Evolutionary conservation across 768 basidiomycete species (phyloP), one percentile per base, ranked within the genome.

Genomic region (Suillus subluteus): DNA sequence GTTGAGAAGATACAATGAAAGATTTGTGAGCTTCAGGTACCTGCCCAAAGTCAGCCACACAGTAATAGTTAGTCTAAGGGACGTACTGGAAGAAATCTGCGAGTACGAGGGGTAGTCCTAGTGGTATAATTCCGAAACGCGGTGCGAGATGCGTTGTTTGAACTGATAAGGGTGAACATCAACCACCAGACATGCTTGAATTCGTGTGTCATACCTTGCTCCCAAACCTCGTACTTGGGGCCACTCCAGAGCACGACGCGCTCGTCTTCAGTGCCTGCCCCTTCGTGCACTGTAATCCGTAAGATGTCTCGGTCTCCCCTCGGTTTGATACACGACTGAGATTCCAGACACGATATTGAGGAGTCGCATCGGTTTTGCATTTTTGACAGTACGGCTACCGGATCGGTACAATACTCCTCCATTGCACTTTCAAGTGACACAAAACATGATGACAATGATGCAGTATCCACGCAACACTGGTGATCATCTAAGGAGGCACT

Each of bases 1-100:
- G 74, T 96, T 96, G 80, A 96, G 88, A 65, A 95, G 77, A 75
- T 86, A 95, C 2, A 96, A 80, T 3, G 93, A 95, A 40, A 95
- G 75, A n/a, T 88, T 87, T 2, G 91, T 83, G 72, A 87, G 85
- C 41, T 80, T 77, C 66, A 88, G 76, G 67, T 91, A 92, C 67
- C 91, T 91, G 69, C 64, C 13, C 38, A n/a, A 4, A 52, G 23
- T 54, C 5, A 44, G 58, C 12, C 12, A 43, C 11, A 43, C 11
- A 8, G 18, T 21, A 44, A 12, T 21, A 6, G 26, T 43, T 8
- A 40, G 18, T 43, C 18, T 7, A 61, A 23, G 12, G 6, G n/a
- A 82, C 89, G 66, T 70, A 94, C 92, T 83, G 75, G 73, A 87
- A 83, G 68, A 91, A 85, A 38, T 80, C 64, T 13, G 69, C 72